Conservation (phyloP, 495 filamentous ascomycete genomes). For the Saxophila tyrrhenica region DNA sequence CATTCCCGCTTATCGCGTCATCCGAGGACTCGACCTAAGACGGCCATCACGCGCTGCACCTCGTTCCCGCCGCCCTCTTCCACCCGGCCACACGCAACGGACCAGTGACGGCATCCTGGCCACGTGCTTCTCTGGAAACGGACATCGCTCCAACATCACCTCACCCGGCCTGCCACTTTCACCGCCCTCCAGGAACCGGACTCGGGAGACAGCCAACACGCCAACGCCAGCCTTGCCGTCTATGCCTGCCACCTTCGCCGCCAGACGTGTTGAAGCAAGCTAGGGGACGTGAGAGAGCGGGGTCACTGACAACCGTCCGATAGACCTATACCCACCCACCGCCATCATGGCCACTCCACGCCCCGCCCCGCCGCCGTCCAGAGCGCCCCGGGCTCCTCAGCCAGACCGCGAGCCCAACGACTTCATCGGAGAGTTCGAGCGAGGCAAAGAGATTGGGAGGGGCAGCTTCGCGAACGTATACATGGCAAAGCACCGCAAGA, state of each 20-base stretch:
- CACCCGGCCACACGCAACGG: no score
- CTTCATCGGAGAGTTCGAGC: slow-evolving; percentile 63
- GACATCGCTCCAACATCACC: not conserved
- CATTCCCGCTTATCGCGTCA: not conserved
- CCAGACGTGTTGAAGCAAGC: not conserved
- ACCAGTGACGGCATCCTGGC: not conserved
- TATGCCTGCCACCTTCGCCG: not conserved
- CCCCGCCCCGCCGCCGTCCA: slow-evolving; percentile 27
- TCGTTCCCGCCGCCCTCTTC: not conserved
- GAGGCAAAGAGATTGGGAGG: slow-evolving; percentile 78
- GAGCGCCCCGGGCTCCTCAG: slow-evolving; percentile 34
- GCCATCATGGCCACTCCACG: slow-evolving; percentile 26
- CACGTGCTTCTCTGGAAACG: no score
- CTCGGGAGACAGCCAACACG: not conserved
- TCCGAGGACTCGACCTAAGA: not conserved
- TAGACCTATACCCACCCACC: not conserved
- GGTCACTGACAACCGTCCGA: not conserved
- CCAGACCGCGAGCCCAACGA: slow-evolving; percentile 39
- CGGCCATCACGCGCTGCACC: not conserved
- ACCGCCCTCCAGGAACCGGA: not conserved
- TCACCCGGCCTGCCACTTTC: not conserved
- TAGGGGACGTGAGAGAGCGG: not conserved
- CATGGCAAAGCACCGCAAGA: slow-evolving; percentile 58
- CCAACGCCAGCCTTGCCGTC: not conserved
- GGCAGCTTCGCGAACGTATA: slow-evolving; percentile 95